Base-by-base conservation (phyloP, 257 asterid genomes). In the Petrea volubilis region DNA sequence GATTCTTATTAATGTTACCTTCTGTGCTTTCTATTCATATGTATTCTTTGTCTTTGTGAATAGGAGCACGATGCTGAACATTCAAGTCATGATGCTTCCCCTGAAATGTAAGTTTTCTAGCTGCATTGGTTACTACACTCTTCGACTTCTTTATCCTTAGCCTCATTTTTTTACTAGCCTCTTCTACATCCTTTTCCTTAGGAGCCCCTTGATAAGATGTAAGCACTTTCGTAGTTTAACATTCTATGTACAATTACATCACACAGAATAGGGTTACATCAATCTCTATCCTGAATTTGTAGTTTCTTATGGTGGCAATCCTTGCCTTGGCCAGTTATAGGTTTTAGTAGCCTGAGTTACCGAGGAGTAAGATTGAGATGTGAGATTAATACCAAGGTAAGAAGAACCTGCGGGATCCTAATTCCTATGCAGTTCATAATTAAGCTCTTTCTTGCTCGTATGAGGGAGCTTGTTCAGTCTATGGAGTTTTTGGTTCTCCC, bases 61-160 rank as follows among this genome's bases (percentile, higher is more conserved):
- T 84, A 91, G 97, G 95, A 72, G 67, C 84, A 75, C 64, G 84
- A 68, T 57, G 86, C 40, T 73, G 96, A 85, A 66, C 81, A 70
- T 71, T 81, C 88, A 73, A 83, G 85, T 70, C 82, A 70, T 63
- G 93, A 85, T 73, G 74, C 89, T 62, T 74, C 94, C 72, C 57
- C 93, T 33, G 96, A 82, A 44, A 68, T 76, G 99, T 94, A 85
- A 84, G 90, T 81, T n/a, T 78, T 51, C 61, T 47, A 51, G 50
- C 49, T 31, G 24, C 49, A 33, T 70, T 25, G 61, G 31, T 62
- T 34, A 21, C 24, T 25, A 24, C 55, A 13, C 60, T 56, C 29
- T 68, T n/a, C n/a, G n/a, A n/a, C n/a, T n/a, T n/a, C n/a, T n/a
- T n/a, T n/a, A n/a, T n/a, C n/a, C n/a, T n/a, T n/a, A n/a, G 6